Evolutionary conservation across 2,329 filamentous ascomycete species (phyloP), one percentile per base, ranked within the genome.

Genomic region (Aspergillus flavus): DNA sequence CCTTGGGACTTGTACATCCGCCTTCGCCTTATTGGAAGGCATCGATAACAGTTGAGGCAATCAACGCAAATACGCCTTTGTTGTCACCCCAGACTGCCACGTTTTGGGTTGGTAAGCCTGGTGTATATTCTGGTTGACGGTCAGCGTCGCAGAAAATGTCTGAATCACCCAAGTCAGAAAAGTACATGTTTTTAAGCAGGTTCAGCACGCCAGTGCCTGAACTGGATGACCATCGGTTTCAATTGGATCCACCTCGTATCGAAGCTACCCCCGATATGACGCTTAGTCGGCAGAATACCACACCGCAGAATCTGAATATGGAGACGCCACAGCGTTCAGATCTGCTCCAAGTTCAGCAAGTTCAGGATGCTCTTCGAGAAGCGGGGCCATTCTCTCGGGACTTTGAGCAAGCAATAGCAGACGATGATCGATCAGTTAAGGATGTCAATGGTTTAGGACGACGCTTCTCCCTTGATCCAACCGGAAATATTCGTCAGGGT

Each of bases 401-500:
- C 75, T 96, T 96, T 69, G 94, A 97, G 76, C 88, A 95, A 69
- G 93, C 92, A 16, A 84, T 97, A 39, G 81, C 90, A 45, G 92
- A 96, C 69, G 94, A 97, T 59, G 90, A 91, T 48, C 71, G 70
- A 45, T 79, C 77, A 26, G 68, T 65, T 36, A 72, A 75, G 28
- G 78, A 79, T 39, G 64, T 75, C 46, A 76, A 78, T 59, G 65
- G 69, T 19, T 61, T 78, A 56, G 75, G 69, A 30, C 76, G 76
- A 54, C 77, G 77, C 48, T 72, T 79, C 41, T 81, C 80, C 1
- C 68, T 76, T 32, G 80, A 84, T 79, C 68, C 80, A 72, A 69
- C 74, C 72, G 71, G 74, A 65, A 68, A 76, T 46, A 70, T 74
- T 26, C 73, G 75, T 16, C 69, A 72, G n/a, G 70, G 67, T 53